phyloP scores from a whole-genome alignment of 139 green algal genomes.

The Zygnema circumcarinatum region DNA sequence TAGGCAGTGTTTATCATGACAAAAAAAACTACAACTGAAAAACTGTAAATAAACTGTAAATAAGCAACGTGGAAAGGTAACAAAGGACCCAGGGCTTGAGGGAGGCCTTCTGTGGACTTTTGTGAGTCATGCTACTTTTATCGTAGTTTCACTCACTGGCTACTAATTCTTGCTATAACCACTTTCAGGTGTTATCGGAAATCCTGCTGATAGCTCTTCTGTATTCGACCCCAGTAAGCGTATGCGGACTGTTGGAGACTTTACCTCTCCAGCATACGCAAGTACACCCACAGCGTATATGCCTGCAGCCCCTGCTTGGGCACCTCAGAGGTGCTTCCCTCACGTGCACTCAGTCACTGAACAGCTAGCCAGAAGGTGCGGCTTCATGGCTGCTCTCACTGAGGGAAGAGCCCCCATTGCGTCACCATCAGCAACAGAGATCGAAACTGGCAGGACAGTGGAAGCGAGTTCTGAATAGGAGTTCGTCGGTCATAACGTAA shows the following conservation, averaged over 20 bases:
- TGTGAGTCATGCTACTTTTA: no score
- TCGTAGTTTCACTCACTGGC: no score
- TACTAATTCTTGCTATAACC: no score
- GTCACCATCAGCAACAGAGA: not conserved
- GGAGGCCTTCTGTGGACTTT: no score
- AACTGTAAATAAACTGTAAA: no score
- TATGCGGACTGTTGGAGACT: constrained; percentile 15
- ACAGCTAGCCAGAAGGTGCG: not conserved
- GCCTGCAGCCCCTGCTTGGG: constrained; percentile 4
- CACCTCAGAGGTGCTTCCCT: constrained; percentile 9
- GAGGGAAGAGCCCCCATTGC: not conserved
- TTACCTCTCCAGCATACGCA: constrained; percentile 3
- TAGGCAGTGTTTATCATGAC: no score
- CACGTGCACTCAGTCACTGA: not conserved
- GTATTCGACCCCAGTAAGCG: constrained; percentile 14
- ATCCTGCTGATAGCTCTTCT: constrained; percentile 1
- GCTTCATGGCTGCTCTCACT: not conserved
- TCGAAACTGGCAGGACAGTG: not conserved
- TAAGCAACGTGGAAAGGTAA: no score
- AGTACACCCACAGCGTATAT: not conserved
- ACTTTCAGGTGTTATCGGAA: not conserved
- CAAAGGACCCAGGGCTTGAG: no score
- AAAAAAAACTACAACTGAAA: no score
- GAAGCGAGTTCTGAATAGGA: no score
- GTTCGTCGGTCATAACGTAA: no score